Evolutionary conservation across 208 protist species (phyloP), one percentile per base, ranked within the genome.

Genomic region (Acanthamoeba castellanii): DNA sequence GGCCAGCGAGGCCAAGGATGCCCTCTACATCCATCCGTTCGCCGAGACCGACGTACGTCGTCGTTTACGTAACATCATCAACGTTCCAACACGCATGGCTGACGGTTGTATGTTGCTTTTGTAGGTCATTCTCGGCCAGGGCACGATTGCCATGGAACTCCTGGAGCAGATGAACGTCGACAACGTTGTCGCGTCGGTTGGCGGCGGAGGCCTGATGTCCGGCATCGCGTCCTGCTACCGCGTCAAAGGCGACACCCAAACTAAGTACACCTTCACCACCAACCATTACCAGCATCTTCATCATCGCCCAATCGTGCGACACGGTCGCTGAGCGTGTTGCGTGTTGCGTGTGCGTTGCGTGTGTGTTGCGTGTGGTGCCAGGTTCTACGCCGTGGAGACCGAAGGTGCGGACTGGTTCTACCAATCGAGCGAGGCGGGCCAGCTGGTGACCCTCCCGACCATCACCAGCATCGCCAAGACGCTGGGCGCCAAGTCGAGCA

Each of bases 401-500:
- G 81, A 89, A 32, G 81, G 81, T 22, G 47, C 45, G 22, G 81
- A 89, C 34, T 89, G 45, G 50, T 89, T 61, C 55, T 57, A 37
- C 34, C 45, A 89, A 30, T 89, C 81, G 34, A 66, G 11, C 50
- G 27, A 64, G 27, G 81, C 25, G 20, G 81, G 81, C 20, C 42
- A 30, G 2, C 47, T 61, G 42, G 81, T 89, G 81, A 61, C 22
- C 45, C 81, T 89, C 27, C 45, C 45, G 34, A 42, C 25, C 20
- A 89, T 89, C 55, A 89, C 81, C 30, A 89, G 45, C 34, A 89
- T 89, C 45, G 81, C 81, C 55, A 89, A 89, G 81, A 89, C 45
- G 18, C 81, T 89, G 6, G 81, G 81, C 55, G 81, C 81, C 30
- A 89, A 64, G 50, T 66, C 81, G 18, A 59, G 25, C 13, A 89